Conservation (phyloP, 1,284 basidiomycete species). For the Heterobasidion parviporum region DNA sequence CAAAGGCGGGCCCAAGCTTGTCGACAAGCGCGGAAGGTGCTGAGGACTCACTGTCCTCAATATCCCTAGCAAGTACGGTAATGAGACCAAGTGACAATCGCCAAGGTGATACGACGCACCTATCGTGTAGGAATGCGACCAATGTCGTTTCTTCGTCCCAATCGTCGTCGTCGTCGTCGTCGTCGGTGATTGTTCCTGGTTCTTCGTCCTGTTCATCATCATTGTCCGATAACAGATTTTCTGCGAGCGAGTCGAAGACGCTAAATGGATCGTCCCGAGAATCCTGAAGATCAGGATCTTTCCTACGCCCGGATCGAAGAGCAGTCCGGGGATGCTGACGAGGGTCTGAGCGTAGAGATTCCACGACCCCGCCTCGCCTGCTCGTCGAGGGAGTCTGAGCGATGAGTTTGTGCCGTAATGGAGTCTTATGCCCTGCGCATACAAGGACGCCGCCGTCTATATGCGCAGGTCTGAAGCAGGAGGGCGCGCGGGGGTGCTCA, state of each 20-base stretch:
- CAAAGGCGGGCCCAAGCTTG: slow-evolving; percentile 1
- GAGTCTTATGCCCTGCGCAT: not conserved
- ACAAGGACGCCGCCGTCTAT: not conserved
- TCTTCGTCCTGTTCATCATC: not conserved
- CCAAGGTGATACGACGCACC: not conserved
- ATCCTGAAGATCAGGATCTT: not conserved
- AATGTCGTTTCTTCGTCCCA: slow-evolving; percentile 5
- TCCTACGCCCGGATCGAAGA: not conserved
- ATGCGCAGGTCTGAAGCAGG: not conserved
- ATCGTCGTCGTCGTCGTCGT: slow-evolving; percentile 1
- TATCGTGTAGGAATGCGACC: not conserved
- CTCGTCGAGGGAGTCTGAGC: not conserved
- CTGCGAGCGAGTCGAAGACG: not conserved
- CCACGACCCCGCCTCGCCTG: not conserved
- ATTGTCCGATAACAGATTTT: not conserved
- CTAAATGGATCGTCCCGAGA: not conserved
- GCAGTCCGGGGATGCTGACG: not conserved
- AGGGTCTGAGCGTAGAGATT: not conserved
- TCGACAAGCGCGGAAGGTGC: not conserved
- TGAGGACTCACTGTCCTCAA: not conserved
- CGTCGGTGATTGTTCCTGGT: not conserved
- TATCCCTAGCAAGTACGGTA: not conserved
- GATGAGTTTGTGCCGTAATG: not conserved
- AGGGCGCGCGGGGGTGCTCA: not conserved
- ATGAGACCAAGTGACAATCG: not conserved